Evolutionary conservation across 2,329 filamentous ascomycete genomes (phyloP).

Genomic region (Fonsecaea pedrosoi): DNA sequence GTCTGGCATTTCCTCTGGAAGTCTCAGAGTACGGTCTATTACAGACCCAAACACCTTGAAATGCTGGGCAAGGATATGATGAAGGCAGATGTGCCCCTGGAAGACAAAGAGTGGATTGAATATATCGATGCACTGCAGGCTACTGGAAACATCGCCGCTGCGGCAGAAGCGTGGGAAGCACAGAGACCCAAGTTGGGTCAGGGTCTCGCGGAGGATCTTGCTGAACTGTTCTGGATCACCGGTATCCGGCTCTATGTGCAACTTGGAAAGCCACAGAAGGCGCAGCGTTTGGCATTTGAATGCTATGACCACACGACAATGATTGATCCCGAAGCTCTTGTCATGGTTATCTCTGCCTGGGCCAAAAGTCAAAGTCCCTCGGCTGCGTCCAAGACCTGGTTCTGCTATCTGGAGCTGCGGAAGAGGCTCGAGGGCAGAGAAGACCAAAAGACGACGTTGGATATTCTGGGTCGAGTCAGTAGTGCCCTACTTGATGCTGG

Average conservation of each 20-base stretch:
- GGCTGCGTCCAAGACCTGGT: conserved; percentile 68
- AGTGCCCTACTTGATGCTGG: conserved; percentile 72
- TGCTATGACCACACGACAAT: conserved; percentile 42
- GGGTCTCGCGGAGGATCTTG: conserved; percentile 17
- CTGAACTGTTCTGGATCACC: conserved; percentile 53
- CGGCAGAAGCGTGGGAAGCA: conserved; percentile 69
- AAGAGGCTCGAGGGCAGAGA: conserved; percentile 26
- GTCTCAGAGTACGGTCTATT: conserved; percentile 55
- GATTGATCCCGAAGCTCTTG: conserved; percentile 46
- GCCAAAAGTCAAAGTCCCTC: conserved; percentile 59
- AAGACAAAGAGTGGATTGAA: conserved; percentile 65
- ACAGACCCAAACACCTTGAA: conserved; percentile 67
- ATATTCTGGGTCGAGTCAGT: conserved; percentile 78
- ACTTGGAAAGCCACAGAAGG: conserved; percentile 54
- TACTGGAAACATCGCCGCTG: conserved; percentile 65
- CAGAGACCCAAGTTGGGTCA: conserved; percentile 27
- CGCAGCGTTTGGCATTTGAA: conserved; percentile 57
- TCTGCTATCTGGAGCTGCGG: conserved; percentile 69
- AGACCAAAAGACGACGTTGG: conserved; percentile 61
- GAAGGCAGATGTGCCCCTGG: conserved; percentile 62
- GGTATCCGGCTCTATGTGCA: conserved; percentile 60
- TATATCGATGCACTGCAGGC: conserved; percentile 73
- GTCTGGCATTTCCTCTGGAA: conserved; percentile 73
- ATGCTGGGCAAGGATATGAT: conserved; percentile 71
- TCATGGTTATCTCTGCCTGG: conserved; percentile 74